Conservation (phyloP, 805 yeast genomes). For the Lachancea mirantina region DNA sequence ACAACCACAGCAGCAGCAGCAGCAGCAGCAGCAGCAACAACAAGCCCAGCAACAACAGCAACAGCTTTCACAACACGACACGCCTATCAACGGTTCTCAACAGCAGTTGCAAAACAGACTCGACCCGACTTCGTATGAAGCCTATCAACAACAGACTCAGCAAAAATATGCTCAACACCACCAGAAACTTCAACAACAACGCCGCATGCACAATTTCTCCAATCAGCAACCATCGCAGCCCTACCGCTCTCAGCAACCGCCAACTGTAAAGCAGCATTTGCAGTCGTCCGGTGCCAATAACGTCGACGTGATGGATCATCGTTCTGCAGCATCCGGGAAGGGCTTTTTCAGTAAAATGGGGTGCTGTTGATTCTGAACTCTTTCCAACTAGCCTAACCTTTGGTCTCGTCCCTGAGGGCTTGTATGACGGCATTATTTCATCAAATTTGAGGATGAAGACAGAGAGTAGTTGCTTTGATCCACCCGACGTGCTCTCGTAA, state of each 20-base stretch:
- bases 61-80: slow-evolving; percentile 13
- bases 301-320: slow-evolving; percentile 4
- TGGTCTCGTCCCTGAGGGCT: too few relatives aligned
- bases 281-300: slow-evolving; percentile 13
- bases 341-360: slow-evolving; percentile 32
- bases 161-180: slow-evolving; percentile 31
- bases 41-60: slow-evolving; percentile 24
- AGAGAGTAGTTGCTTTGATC: too few relatives aligned
- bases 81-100: slow-evolving; percentile 8
- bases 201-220: slow-evolving; percentile 6
- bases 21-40: slow-evolving; percentile 20
- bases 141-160: slow-evolving; percentile 33
- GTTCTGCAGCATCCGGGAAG: slow-evolving; percentile 20
- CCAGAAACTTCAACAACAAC: slow-evolving; percentile 17
- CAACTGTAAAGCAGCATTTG: slow-evolving; percentile 10
- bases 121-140: slow-evolving; percentile 38
- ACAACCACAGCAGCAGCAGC: slow-evolving; percentile 20
- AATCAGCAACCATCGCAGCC: slow-evolving; percentile 10
- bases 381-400: too few relatives aligned
- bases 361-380: slow-evolving; percentile 22
- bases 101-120: slow-evolving; percentile 22
- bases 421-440: too few relatives aligned
- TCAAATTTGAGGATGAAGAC: too few relatives aligned
- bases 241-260: slow-evolving; percentile 8
- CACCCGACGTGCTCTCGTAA: too few relatives aligned